Base-by-base conservation (phyloP, 1,284 basidiomycete genomes). In the Ustilago bromivora region DNA sequence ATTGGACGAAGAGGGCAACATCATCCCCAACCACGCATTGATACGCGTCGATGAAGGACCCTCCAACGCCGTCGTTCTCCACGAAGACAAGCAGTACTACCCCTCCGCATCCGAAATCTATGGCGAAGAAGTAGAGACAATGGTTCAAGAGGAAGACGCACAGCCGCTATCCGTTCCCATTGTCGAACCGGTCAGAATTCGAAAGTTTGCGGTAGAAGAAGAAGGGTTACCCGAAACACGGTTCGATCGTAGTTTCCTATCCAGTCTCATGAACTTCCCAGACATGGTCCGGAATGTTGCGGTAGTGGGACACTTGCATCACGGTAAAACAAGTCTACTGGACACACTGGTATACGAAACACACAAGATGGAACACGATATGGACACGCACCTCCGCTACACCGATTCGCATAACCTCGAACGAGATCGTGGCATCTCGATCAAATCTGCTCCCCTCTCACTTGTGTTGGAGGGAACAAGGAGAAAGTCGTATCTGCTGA, bases 31-130 rank as follows among this genome's bases (percentile, higher is more conserved):
- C 66, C 75, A 74, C 63, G 52, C 73, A 49, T 72, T 85, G 70
- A 83, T 84, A 74, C 79, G 76, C 32, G 74, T 84, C 57, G 83
- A 81, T 58, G 80, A 85, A 52, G 67, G 75, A 1, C 74, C 89
- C 46, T 92, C 93, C 75, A 95, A 94, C 79, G 94, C 95, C 57
- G 93, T 98, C 35, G 88, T 98, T 54, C 88, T 98, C 63, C 96
- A 99, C 84, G 97, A 99, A 86, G 94, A 99, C 88, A 99, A 99
- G 87, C 93, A 95, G 87, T 99, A 99, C 88, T 99, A 99, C 85
- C 94, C 95, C 9, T 92, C 92, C 12, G 97, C 97, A 0, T 89
- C 90, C 62, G 94, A 98, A 57, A 91, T 96, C 1, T 99, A 99
- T 86, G 97, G 96, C 9, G 89, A 91, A 53, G 96, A 92, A 67